A percentile compares a stretch with the other conserved stretches of the same genome.
These are phyloP conservation scores for Remersonia thermophila DNA, from an alignment of 2,329 filamentous ascomycete species.

Conservation along the genomic window DNA sequence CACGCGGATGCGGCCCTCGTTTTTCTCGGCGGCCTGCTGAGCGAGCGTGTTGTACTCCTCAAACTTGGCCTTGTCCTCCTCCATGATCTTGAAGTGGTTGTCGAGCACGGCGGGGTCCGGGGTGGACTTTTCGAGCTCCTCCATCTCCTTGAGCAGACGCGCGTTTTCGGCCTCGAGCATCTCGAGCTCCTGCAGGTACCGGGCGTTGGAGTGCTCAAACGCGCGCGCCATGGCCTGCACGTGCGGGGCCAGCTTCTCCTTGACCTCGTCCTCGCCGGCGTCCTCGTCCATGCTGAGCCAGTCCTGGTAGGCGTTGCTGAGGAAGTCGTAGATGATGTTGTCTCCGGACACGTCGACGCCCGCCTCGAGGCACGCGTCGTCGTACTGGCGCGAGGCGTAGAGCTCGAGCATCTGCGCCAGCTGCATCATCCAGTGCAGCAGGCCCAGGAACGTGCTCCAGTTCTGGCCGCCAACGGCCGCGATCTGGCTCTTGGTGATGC, in stretches of 20 bases:
- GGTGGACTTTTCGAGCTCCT: slow-evolving; percentile 75
- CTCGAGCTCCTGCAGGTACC: slow-evolving; percentile 72
- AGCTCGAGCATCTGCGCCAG: slow-evolving; percentile 85
- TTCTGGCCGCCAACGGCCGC: slow-evolving; percentile 92
- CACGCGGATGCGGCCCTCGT: slow-evolving; percentile 65
- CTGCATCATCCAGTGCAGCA: slow-evolving; percentile 99
- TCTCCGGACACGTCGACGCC: slow-evolving; percentile 82
- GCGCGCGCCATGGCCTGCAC: slow-evolving; percentile 76
- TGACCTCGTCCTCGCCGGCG: slow-evolving; percentile 71
- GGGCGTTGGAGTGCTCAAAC: slow-evolving; percentile 75
- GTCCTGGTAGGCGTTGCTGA: slow-evolving; percentile 80
- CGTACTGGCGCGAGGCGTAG: slow-evolving; percentile 66
- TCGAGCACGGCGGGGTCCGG: slow-evolving; percentile 76
- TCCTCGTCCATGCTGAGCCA: slow-evolving; percentile 92
- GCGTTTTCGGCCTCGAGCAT: slow-evolving; percentile 79
- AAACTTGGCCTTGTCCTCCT: slow-evolving; percentile 90
- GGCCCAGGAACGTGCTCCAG: slow-evolving; percentile 86
- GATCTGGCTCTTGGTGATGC: slow-evolving; percentile 92
- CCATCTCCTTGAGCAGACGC: slow-evolving; percentile 70
- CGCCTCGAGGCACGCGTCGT: slow-evolving; percentile 77
- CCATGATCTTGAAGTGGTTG: slow-evolving; percentile 82
- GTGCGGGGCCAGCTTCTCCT: slow-evolving; percentile 68
- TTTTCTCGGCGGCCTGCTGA: slow-evolving; percentile 76
- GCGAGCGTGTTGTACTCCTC: slow-evolving; percentile 86
- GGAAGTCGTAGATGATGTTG: slow-evolving; percentile 86